Percentiles rank a stretch among this genome's conserved stretches.
Evolutionary conservation across 2,329 filamentous ascomycete genomes (phyloP).

Genomic region (Eutypella sp.): DNA sequence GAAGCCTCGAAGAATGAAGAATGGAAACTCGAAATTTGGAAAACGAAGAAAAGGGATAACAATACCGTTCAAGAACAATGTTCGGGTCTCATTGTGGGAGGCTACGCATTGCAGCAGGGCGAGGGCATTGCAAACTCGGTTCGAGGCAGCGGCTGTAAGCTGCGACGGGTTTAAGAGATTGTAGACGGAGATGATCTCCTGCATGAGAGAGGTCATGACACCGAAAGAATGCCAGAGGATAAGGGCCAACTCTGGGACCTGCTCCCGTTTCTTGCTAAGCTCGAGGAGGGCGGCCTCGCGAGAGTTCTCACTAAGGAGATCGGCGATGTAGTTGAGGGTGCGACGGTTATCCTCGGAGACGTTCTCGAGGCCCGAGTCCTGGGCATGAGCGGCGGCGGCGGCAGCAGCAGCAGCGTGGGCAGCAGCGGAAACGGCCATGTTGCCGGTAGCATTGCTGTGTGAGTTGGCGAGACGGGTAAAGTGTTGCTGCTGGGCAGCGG

Average conservation of each 20-base stretch:
- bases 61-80: slow-evolving; percentile 85
- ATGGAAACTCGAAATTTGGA: too few relatives aligned
- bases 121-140: slow-evolving; percentile 94
- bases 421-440: slow-evolving; percentile 33
- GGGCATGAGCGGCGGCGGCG: slow-evolving; percentile 43
- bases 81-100: slow-evolving; percentile 93
- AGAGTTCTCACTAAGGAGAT: slow-evolving; percentile 80
- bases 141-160: slow-evolving; percentile 93
- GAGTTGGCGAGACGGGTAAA: slow-evolving; percentile 69
- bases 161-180: slow-evolving; percentile 94
- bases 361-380: slow-evolving; percentile 58
- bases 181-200: slow-evolving; percentile 99
- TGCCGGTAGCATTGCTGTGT: slow-evolving; percentile 46
- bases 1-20: too few relatives aligned
- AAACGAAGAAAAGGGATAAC: not conserved
- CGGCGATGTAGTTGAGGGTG: slow-evolving; percentile 89
- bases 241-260: slow-evolving; percentile 91
- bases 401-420: too few relatives aligned
- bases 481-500: slow-evolving; percentile 54
- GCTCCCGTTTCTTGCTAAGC: slow-evolving; percentile 96
- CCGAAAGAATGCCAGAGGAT: slow-evolving; percentile 99
- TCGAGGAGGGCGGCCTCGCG: slow-evolving; percentile 89
- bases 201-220: slow-evolving; percentile 95
- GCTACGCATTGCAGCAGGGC: slow-evolving; percentile 95
- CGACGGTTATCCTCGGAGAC: slow-evolving; percentile 86